A percentile compares a stretch with the other conserved stretches of the same genome.
These are phyloP conservation scores for Stephania cephalantha DNA, from an alignment of 164 flowering plant genomes.

Conservation along the genomic window DNA sequence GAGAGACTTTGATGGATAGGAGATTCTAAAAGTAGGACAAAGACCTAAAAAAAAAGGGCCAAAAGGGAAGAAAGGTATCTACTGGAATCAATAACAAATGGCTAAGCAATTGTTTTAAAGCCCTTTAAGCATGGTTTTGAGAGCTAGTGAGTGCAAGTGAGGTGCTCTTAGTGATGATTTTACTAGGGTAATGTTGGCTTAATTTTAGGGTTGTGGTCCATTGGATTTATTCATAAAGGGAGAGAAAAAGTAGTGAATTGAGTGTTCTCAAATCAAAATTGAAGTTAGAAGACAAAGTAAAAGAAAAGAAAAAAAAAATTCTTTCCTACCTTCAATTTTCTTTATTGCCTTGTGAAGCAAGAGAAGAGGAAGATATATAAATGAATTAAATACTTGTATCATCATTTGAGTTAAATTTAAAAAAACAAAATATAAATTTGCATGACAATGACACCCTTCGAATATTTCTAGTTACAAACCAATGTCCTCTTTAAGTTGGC, in stretches of 20 bases:
- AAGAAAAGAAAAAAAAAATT: not conserved
- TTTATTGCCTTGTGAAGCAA: not conserved
- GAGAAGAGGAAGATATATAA: not conserved
- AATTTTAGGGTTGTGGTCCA: not conserved
- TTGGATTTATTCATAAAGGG: too few relatives aligned
- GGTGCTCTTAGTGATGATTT: not conserved
- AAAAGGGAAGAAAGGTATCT: conserved; percentile 12
- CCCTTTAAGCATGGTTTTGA: conserved; percentile 9
- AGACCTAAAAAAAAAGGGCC: conserved; percentile 8
- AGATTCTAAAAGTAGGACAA: conserved; percentile 6
- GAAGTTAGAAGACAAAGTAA: not conserved
- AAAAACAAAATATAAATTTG: too few relatives aligned
- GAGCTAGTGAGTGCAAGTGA: not conserved
- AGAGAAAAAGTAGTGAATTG: not conserved
- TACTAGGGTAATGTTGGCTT: not conserved
- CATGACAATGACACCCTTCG: too few relatives aligned
- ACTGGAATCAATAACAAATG: conserved; percentile 6
- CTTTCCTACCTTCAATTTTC: not conserved
- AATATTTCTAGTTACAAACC: too few relatives aligned
- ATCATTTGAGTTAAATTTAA: too few relatives aligned
- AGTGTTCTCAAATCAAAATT: not conserved
- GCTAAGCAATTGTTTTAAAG: not conserved
- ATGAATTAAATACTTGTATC: not conserved
- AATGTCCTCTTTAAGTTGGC: too few relatives aligned
- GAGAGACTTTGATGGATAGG: conserved; percentile 10